Conservation (phyloP, 2,329 filamentous ascomycete species). For the Pseudogymnoascus sp. region DNA sequence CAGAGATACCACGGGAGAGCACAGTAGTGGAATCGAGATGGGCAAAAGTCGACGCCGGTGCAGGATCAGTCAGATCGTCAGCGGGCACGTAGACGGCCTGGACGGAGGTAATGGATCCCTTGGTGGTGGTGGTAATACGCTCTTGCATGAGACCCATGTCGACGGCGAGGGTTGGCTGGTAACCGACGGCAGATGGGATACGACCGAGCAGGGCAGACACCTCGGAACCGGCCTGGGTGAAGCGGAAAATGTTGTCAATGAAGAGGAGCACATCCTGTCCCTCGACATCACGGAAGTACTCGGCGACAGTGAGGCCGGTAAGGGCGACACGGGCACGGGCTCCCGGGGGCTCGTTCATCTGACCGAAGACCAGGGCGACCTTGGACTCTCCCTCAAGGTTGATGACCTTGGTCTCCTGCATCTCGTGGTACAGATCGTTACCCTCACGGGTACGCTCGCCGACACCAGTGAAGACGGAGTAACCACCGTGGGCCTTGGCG, state of each 20-base stretch:
- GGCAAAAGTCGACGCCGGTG: conserved; percentile 97
- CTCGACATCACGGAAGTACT: conserved; percentile 69
- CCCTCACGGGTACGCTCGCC: conserved; percentile 99
- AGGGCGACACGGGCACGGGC: conserved; percentile 99
- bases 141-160: conserved; percentile 99
- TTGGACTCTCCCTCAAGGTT: conserved; percentile 98
- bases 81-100: conserved; percentile 99
- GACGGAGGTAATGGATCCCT: conserved; percentile 99
- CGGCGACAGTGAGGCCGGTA: conserved; percentile 72
- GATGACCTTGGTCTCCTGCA: conserved; percentile 99
- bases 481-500: conserved; percentile 99
- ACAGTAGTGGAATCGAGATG: conserved; percentile 99
- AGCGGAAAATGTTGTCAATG: conserved; percentile 99
- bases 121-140: conserved; percentile 98
- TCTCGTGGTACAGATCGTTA: conserved; percentile 99
- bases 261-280: conserved; percentile 98
- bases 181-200: conserved; percentile 99
- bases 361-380: conserved; percentile 98
- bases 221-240: conserved; percentile 99
- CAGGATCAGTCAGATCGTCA: conserved; percentile 99
- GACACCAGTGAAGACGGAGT: conserved; percentile 99
- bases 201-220: conserved; percentile 98
- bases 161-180: conserved; percentile 96
- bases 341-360: conserved; percentile 99
- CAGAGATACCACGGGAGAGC: conserved; percentile 99